A percentile compares a stretch with the other conserved stretches of the same genome.
Evolutionary conservation across 768 basidiomycete genomes (phyloP).

Genomic region (Auriscalpium orientale): DNA sequence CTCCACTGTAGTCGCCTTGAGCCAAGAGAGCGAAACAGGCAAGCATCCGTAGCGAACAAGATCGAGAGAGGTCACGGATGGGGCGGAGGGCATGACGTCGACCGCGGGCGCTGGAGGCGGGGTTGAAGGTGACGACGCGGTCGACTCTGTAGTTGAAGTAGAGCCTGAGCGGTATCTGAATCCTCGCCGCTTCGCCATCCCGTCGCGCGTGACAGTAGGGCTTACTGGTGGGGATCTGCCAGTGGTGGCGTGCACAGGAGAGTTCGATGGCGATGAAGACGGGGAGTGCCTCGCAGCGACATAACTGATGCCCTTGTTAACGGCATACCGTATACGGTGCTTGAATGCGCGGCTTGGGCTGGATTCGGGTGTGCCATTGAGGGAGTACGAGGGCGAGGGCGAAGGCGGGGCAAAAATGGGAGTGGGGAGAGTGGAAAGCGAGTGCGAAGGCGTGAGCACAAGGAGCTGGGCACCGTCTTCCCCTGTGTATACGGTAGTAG

Average conservation of each 20-base stretch:
- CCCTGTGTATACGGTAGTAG: neutral
- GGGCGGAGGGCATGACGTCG: neutral
- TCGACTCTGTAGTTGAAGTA: conserved; percentile 3
- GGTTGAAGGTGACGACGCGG: neutral
- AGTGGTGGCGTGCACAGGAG: too few species aligned
- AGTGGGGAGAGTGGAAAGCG: neutral
- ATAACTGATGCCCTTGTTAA: neutral
- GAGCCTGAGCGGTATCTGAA: neutral
- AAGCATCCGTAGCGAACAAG: conserved; percentile 15
- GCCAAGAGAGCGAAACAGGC: conserved; percentile 41
- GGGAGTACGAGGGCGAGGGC: neutral
- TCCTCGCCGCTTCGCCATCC: neutral
- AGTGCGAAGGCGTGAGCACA: neutral
- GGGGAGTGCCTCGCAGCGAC: neutral
- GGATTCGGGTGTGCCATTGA: neutral
- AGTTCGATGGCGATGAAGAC: neutral
- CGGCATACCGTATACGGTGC: neutral
- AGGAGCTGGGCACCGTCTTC: neutral
- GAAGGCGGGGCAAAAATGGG: neutral
- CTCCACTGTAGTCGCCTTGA: conserved; percentile 46
- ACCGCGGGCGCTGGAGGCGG: neutral
- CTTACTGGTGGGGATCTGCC: neutral
- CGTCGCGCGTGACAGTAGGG: neutral
- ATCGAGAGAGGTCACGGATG: neutral
- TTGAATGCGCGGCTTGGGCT: neutral